Base-by-base conservation (phyloP, 257 asterid species). In the Jacaranda copaia region DNA sequence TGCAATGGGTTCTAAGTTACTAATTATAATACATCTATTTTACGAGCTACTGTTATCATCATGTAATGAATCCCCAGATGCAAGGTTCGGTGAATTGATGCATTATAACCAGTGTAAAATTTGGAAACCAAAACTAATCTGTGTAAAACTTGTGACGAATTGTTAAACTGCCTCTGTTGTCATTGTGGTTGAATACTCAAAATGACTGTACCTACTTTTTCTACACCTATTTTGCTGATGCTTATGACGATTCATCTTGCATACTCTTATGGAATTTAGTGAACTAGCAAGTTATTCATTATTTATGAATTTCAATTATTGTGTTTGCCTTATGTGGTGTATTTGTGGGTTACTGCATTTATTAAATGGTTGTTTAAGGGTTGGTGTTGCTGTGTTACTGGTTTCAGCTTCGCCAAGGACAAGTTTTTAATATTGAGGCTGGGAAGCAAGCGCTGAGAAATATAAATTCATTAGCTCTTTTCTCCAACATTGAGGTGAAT, bases 361-460 rank as follows among this genome's bases (percentile, higher is more conserved):
- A 19, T 36, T 42, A 6, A 38, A 12, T 70, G 74, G 60, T 56
- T 72, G 10, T 25, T 59, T 20, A 43, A 45, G 45, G 43, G 36
- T 76, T 61, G 39, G 42, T 77, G 42, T 11, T 70, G 12, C 52
- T 76, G 8, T 52, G 74, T 57, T 63, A 77, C 60, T 75, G 80
- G 36, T 81, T 74, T 36, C 92, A 96, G 99, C 95, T 93, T 67
- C 91, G 91, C 48, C 92, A 87, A 86, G 99, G 99, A 49, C 85
- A 84, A 82, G 96, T 96, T 56, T 96, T 90, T 76, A 93, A 96
- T 82, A 92, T 92, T 70, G 98, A 96, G 85, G 97, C 93, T 67
- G 99, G 98, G 77, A 93, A 93, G 86, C 95, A 90, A 88, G 98
- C 98, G 11, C 84, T 96, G 69, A 87, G 98, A 84, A 96, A 93